Evolutionary conservation across 345 rosid species (phyloP).

Genomic region (Camelina sativa): DNA sequence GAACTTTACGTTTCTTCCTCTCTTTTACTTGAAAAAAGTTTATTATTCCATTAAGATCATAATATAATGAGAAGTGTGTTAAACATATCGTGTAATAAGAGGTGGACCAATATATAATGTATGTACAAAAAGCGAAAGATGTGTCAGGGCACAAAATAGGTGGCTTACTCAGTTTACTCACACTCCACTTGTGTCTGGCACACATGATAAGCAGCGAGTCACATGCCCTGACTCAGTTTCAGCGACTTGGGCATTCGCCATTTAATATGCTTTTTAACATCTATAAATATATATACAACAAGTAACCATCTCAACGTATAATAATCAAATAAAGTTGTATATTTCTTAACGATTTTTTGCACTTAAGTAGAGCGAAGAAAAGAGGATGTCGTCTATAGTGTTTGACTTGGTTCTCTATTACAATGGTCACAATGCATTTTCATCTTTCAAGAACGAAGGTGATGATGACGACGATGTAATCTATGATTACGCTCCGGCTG

Average conservation of each 20-base stretch:
- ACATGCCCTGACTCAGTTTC: slow-evolving; percentile 37
- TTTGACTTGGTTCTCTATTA: slow-evolving; percentile 9
- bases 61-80: slow-evolving; percentile 9
- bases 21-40: neutral
- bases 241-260: slow-evolving; percentile 1
- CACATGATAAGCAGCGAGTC: slow-evolving; percentile 42
- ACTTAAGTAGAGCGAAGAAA: slow-evolving; percentile 10
- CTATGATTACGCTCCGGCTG: slow-evolving; percentile 43
- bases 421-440: slow-evolving; percentile 22
- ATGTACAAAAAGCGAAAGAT: slow-evolving; percentile 29
- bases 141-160: slow-evolving; percentile 44
- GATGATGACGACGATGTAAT: slow-evolving; percentile 41
- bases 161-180: slow-evolving; percentile 43
- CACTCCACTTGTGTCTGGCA: slow-evolving; percentile 44
- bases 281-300: slow-evolving; percentile 27
- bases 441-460: slow-evolving; percentile 32
- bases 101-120: slow-evolving; percentile 42
- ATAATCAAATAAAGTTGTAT: neutral
- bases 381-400: slow-evolving; percentile 9
- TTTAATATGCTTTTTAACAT: slow-evolving; percentile 10
- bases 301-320: slow-evolving; percentile 26
- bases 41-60: slow-evolving; percentile 18
- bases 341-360: neutral
- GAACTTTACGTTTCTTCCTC: neutral
- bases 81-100: slow-evolving; percentile 21